Evolutionary conservation across 805 yeast genomes (phyloP), one percentile per base, ranked within the genome.

Genomic region (Sugiyamaella lignohabitans): DNA sequence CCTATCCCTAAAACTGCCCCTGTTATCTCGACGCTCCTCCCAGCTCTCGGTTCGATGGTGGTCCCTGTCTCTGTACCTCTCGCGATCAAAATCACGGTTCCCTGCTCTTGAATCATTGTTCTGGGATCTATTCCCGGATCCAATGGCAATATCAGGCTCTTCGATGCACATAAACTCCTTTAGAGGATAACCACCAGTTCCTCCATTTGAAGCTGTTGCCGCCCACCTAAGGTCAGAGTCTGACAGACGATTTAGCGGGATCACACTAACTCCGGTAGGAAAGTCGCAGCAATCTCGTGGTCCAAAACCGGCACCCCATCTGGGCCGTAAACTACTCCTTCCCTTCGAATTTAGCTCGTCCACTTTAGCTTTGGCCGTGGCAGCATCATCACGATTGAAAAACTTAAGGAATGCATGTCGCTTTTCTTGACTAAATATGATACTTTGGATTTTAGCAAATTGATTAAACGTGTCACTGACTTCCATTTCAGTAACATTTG

Each of bases 281-380:
- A 93, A 93, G 66, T 93, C 94, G 64, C 96, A 87, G 71, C 98
- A 91, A 65, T 93, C 98, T 70, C 98, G 80, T 46, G 98, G 98
- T 3, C 98, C 98, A 61, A 85, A 93, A 1, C 98, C 98, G 52
- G 93, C 98, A 55, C 98, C 98, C 98, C 98, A 93, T 62, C 96
- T 77, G 3, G 94, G 86, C 67, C 98, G 78, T 56, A 93, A 71
- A 55, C 78, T 70, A 61, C 70, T 68, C 6, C 76, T 65, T 36
- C 84, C 82, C 52, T 80, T 82, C 55, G 81, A 79, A 59, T 79
- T 79, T 48, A 61, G 58, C 37, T 65, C 65, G 24, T 74, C 75
- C 68, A 89, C 87, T 37, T 80, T 76, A 36, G 76, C 72, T 48
- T 87, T 75, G 11, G 88, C 88, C 51, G 73, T 77, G 63, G 86